Evolutionary conservation across 306 rosid species (phyloP).

Genomic region (Medicago arabica): DNA sequence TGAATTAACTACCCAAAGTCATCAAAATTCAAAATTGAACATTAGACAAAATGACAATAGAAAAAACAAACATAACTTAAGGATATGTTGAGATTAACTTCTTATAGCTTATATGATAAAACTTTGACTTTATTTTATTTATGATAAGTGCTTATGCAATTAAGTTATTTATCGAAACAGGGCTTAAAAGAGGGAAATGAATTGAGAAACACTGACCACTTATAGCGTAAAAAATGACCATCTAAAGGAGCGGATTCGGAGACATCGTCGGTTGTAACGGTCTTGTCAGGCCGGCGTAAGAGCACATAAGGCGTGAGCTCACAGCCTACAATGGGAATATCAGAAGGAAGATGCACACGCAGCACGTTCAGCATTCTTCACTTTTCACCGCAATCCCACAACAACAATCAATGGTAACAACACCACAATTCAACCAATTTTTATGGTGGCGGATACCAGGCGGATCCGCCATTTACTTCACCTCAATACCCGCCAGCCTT

Average conservation of each 20-base stretch:
- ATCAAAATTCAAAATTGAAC: conserved; percentile 1
- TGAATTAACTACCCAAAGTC: neutral
- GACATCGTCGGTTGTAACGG: conserved; percentile 77
- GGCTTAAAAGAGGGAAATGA: neutral
- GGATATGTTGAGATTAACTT: neutral
- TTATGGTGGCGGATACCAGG: conserved; percentile 63
- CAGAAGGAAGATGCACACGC: conserved; percentile 97
- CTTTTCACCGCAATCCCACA: conserved; percentile 55
- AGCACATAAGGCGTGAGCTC: conserved; percentile 99
- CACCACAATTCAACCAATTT: conserved; percentile 38
- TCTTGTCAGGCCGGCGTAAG: conserved; percentile 82
- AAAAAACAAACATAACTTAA: neutral
- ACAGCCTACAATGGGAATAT: conserved; percentile 98
- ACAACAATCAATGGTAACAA: conserved; percentile 31
- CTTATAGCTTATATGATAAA: too few species aligned
- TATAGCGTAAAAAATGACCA: conserved; percentile 87
- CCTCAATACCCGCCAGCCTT: conserved; percentile 83
- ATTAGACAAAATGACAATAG: neutral
- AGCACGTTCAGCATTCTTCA: conserved; percentile 99
- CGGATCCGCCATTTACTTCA: conserved; percentile 94
- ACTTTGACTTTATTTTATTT: too few species aligned
- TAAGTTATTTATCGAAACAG: neutral
- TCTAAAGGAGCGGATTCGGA: conserved; percentile 75
- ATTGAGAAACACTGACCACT: conserved; percentile 66
- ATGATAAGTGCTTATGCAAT: too few species aligned